Percentiles rank a stretch among this genome's conserved stretches.
Evolutionary conservation across 495 filamentous ascomycete genomes (phyloP).

Genomic region (Penicillium antarcticum): DNA sequence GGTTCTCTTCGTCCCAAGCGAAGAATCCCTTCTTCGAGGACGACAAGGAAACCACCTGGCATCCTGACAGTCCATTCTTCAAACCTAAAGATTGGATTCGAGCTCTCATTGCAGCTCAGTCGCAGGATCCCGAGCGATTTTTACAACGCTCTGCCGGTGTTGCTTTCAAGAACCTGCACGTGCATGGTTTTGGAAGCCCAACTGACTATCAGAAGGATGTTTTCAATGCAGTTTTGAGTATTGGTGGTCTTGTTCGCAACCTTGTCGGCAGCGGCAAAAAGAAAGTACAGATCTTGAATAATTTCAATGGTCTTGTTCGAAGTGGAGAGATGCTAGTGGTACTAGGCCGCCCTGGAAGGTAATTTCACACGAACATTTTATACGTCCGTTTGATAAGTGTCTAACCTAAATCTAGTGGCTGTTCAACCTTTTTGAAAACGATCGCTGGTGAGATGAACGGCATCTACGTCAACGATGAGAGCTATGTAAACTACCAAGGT

Average conservation of each 20-base stretch:
- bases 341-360: slow-evolving; percentile 68
- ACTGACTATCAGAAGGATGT: slow-evolving; percentile 85
- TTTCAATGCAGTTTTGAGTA: slow-evolving; percentile 61
- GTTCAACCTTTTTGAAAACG: slow-evolving; percentile 71
- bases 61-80: slow-evolving; percentile 36
- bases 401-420: slow-evolving; percentile 43
- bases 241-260: slow-evolving; percentile 41
- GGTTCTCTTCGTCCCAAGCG: slow-evolving; percentile 19
- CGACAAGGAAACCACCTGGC: slow-evolving; percentile 24
- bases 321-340: slow-evolving; percentile 81
- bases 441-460: slow-evolving; percentile 72
- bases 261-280: slow-evolving; percentile 48
- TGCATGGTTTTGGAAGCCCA: slow-evolving; percentile 71
- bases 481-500: slow-evolving; percentile 72
- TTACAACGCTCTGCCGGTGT: slow-evolving; percentile 43
- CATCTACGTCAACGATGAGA: slow-evolving; percentile 53
- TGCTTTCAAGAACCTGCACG: slow-evolving; percentile 60
- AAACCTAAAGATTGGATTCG: slow-evolving; percentile 50
- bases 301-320: slow-evolving; percentile 69
- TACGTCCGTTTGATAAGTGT: neutral
- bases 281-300: slow-evolving; percentile 65
- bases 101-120: slow-evolving; percentile 45
- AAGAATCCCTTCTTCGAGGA: slow-evolving; percentile 31
- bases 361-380: slow-evolving; percentile 7
- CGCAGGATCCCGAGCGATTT: slow-evolving; percentile 47